Percentiles rank a stretch among this genome's conserved stretches.
Evolutionary conservation across 2,329 filamentous ascomycete species (phyloP).

Genomic region (Trichoderma semiorbis): DNA sequence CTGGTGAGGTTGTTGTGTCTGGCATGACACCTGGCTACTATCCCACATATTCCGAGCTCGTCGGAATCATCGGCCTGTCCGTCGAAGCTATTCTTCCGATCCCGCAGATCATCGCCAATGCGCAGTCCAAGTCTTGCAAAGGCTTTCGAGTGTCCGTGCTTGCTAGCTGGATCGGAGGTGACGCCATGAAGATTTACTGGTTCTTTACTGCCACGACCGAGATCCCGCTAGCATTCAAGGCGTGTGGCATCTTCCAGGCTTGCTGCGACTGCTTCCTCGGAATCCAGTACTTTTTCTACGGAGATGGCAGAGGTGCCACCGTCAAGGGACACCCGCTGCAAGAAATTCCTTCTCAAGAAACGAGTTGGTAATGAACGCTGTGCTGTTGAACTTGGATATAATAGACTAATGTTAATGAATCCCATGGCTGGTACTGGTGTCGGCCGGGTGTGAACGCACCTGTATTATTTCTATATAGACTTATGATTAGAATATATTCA

Average conservation of each 20-base stretch:
- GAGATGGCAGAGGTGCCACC: constrained; percentile 40
- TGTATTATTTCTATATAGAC: not conserved
- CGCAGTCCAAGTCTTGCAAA: constrained; percentile 64
- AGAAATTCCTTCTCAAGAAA: constrained; percentile 32
- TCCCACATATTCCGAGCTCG: constrained; percentile 59
- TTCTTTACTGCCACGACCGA: constrained; percentile 69
- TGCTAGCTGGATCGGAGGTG: constrained; percentile 73
- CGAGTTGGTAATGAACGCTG: constrained; percentile 28
- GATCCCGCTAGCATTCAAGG: constrained; percentile 76
- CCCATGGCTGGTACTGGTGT: constrained; percentile 7
- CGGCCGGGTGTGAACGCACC: not conserved
- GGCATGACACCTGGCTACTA: constrained; percentile 58
- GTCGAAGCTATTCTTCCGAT: constrained; percentile 80
- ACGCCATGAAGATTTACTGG: constrained; percentile 84
- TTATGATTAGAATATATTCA: not conserved
- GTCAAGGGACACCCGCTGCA: constrained; percentile 39
- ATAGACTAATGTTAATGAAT: constrained; percentile 15
- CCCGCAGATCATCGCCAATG: constrained; percentile 73
- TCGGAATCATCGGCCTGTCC: constrained; percentile 72
- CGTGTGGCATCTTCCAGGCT: constrained; percentile 79
- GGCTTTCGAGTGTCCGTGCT: constrained; percentile 75
- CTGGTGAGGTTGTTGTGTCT: constrained; percentile 65
- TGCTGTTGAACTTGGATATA: not conserved
- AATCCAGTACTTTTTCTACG: constrained; percentile 70
- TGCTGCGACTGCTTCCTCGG: constrained; percentile 72